phyloP scores from a whole-genome alignment of 768 basidiomycete species.

The Suillus lakei region DNA sequence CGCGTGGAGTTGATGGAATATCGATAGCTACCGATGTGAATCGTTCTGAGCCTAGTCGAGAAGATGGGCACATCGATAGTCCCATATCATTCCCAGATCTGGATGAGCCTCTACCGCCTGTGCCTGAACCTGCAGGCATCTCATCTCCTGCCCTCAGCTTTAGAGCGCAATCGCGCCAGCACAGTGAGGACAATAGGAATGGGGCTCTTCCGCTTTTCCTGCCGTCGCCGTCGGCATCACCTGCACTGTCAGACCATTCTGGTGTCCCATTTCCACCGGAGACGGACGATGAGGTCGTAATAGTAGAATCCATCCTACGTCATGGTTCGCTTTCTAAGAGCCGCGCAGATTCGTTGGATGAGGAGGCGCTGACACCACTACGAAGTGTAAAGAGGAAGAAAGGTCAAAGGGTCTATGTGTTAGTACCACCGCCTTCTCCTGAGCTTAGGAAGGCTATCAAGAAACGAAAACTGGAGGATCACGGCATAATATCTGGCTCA shows the following conservation, averaged over 20 bases:
- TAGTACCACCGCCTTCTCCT: conserved; percentile 31
- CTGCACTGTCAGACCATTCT: conserved; percentile 14
- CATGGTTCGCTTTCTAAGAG: conserved; percentile 26
- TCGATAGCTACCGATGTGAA: conserved; percentile 24
- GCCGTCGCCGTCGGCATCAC: conserved; percentile 49
- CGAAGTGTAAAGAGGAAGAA: conserved; percentile 29
- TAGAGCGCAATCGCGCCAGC: conserved; percentile 17
- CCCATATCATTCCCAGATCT: conserved; percentile 15
- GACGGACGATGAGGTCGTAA: conserved; percentile 23
- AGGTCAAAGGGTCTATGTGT: conserved; percentile 28
- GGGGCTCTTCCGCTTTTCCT: conserved; percentile 50
- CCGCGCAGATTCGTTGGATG: conserved; percentile 13
- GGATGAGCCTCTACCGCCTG: conserved; percentile 16
- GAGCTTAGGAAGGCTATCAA: conserved; percentile 25
- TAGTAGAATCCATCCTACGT: conserved; percentile 10
- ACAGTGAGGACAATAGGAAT: conserved; percentile 13
- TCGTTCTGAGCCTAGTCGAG: conserved; percentile 1
- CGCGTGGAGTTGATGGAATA: conserved; percentile 24
- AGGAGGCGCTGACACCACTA: conserved; percentile 7
- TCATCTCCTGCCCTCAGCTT: conserved; percentile 13
- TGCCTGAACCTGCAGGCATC: conserved; percentile 6
- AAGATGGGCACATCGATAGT: conserved; percentile 29
- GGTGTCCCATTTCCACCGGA: conserved; percentile 21
- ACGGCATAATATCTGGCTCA: conserved; percentile 14
- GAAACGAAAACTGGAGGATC: conserved; percentile 21